A percentile compares a stretch with the other conserved stretches of the same genome.
These are phyloP conservation scores for Trichoderma atroviride DNA, from an alignment of 2,329 filamentous ascomycete species.

Conservation along the genomic window DNA sequence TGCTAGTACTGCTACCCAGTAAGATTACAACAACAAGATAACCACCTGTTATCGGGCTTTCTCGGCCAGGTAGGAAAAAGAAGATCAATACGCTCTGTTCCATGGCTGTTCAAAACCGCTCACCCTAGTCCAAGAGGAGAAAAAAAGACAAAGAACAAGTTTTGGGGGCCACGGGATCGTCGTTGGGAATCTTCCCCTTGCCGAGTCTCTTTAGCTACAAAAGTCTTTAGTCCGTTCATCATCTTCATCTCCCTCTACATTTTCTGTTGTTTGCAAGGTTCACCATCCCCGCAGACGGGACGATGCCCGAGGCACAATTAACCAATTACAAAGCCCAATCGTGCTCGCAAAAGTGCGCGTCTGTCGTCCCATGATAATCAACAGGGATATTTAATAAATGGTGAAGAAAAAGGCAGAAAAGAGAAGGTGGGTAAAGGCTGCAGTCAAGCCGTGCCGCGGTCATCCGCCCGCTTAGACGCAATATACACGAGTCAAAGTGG, in stretches of 20 bases:
- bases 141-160: not conserved
- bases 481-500: not conserved
- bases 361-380: not conserved
- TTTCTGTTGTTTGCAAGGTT: not conserved
- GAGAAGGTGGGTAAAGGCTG: conserved; percentile 3
- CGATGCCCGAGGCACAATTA: not conserved
- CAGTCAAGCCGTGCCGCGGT: not conserved
- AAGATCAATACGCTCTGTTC: not conserved
- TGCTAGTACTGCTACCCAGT: too few relatives aligned
- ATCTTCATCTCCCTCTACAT: not conserved
- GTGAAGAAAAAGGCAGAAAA: not conserved
- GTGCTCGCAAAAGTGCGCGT: conserved; percentile 2
- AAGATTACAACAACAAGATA: not conserved
- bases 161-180: not conserved
- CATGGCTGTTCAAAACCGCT: not conserved
- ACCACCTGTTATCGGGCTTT: not conserved
- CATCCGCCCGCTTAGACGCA: not conserved
- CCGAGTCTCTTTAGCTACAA: not conserved
- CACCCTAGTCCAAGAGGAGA: not conserved
- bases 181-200: not conserved
- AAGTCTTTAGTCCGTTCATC: not conserved
- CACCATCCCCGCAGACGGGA: not conserved
- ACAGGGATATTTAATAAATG: not conserved
- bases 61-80: not conserved
- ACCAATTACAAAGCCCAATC: not conserved